These are phyloP conservation scores for Flagelloscypha sp. DNA, from an alignment of 768 basidiomycete species.

Conservation along the genomic window DNA sequence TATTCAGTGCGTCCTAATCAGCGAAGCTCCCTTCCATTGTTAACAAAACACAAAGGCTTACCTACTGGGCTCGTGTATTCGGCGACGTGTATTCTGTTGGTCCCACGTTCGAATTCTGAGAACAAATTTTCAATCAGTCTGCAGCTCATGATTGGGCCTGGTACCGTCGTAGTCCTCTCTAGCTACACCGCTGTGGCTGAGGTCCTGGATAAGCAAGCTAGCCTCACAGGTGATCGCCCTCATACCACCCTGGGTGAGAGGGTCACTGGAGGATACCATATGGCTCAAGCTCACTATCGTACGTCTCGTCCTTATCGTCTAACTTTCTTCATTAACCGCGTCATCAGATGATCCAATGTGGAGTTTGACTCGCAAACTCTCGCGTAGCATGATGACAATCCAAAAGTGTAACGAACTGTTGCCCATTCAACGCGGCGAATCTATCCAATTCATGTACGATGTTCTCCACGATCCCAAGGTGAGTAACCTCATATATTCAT, in stretches of 20 bases:
- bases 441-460: conserved; percentile 21
- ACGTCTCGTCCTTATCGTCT: conserved; percentile 1
- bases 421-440: conserved; percentile 21
- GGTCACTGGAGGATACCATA: conserved; percentile 12
- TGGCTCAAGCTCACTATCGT: conserved; percentile 13
- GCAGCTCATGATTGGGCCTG: conserved; percentile 17
- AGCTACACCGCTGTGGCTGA: conserved; percentile 16
- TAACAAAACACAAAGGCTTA: conserved; percentile 10
- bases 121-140: conserved; percentile 7
- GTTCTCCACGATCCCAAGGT: conserved; percentile 19
- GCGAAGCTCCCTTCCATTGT: no score
- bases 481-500: conserved; percentile 39
- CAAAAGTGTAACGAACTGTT: conserved; percentile 13
- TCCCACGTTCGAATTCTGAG: conserved; percentile 10
- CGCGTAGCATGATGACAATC: conserved; percentile 12
- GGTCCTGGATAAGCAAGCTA: conserved; percentile 19
- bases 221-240: conserved; percentile 17
- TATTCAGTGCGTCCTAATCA: conserved; percentile 9
- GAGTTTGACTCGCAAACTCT: conserved; percentile 11
- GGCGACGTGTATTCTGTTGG: conserved; percentile 20
- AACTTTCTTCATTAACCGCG: neutral
- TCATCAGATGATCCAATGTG: conserved; percentile 9
- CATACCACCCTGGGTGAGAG: conserved; percentile 13
- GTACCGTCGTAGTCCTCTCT: conserved; percentile 17
- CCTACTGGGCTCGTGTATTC: conserved; percentile 20